Conservation (phyloP, 1,284 basidiomycete species). For the Stereum hirsutum region DNA sequence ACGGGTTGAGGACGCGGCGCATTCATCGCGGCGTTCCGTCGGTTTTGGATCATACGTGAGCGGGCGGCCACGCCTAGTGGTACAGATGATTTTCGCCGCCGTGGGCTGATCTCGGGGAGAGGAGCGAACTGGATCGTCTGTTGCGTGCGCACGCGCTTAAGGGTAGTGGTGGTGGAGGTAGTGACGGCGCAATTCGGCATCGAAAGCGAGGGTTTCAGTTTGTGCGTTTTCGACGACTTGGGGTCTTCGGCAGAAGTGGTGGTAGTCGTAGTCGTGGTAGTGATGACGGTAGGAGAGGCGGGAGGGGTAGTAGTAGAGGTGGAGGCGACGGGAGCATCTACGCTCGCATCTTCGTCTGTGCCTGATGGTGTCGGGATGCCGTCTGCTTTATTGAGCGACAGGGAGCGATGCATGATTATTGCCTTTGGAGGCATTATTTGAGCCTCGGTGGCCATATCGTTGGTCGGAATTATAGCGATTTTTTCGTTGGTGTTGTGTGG, state of each 20-base stretch:
- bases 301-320: constrained; percentile 4
- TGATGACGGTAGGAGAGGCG: constrained; percentile 6
- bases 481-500: too few species aligned
- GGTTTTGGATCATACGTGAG: constrained; percentile 34
- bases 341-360: too few species aligned
- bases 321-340: too few species aligned
- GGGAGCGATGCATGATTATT: constrained; percentile 4
- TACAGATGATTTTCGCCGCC: constrained; percentile 41
- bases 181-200: constrained; percentile 10
- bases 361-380: too few species aligned
- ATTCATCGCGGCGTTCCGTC: constrained; percentile 11
- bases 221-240: constrained; percentile 2
- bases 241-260: constrained; percentile 1
- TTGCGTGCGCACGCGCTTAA: too few species aligned
- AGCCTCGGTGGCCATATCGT: background rate
- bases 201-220: constrained; percentile 5
- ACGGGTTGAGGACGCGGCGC: constrained; percentile 2
- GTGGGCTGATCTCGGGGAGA: constrained; percentile 45
- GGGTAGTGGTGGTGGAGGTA: constrained; percentile 8
- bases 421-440: constrained; percentile 1
- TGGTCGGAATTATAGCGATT: too few species aligned
- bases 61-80: constrained; percentile 60
- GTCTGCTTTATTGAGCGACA: constrained; percentile 1
- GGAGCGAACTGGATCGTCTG: constrained; percentile 54
- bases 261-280: constrained; percentile 4